Evolutionary conservation across 345 rosid species (phyloP).

Genomic region (Ricinus communis): DNA sequence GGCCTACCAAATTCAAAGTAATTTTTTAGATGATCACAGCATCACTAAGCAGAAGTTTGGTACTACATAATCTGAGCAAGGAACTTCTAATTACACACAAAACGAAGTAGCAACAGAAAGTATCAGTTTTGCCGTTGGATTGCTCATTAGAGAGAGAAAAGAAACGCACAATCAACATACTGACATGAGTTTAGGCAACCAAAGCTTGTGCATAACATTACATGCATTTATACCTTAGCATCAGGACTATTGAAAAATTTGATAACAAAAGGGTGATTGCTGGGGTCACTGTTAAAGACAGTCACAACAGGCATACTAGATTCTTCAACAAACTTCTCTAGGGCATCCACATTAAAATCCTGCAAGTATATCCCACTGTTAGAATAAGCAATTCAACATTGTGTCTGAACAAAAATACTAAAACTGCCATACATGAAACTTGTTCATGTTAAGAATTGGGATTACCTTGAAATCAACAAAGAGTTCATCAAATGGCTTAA

Average conservation of each 20-base stretch:
- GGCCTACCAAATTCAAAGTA: conserved; percentile 44
- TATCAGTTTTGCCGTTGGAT: background rate
- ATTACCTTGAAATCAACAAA: conserved; percentile 77
- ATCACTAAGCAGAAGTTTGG: background rate
- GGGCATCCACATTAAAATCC: conserved; percentile 70
- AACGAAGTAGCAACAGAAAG: background rate
- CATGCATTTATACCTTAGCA: conserved; percentile 53
- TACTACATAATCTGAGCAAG: background rate
- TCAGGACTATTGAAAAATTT: conserved; percentile 73
- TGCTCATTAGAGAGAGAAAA: too few species aligned
- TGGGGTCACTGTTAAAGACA: conserved; percentile 64
- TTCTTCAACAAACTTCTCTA: conserved; percentile 78
- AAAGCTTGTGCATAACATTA: background rate
- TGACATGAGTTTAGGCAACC: background rate
- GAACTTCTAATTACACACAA: background rate
- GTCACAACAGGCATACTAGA: conserved; percentile 76
- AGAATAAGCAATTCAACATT: background rate
- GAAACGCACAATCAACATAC: background rate
- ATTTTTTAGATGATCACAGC: background rate
- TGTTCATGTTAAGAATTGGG: background rate
- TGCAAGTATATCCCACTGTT: conserved; percentile 32
- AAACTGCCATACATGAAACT: background rate
- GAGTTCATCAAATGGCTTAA: conserved; percentile 95
- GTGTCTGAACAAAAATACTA: background rate
- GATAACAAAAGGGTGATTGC: conserved; percentile 70